Percentiles rank a stretch among this genome's conserved stretches.
phyloP scores from a whole-genome alignment of 2,329 filamentous ascomycete genomes.

The Diaporthe citrichinensis region DNA sequence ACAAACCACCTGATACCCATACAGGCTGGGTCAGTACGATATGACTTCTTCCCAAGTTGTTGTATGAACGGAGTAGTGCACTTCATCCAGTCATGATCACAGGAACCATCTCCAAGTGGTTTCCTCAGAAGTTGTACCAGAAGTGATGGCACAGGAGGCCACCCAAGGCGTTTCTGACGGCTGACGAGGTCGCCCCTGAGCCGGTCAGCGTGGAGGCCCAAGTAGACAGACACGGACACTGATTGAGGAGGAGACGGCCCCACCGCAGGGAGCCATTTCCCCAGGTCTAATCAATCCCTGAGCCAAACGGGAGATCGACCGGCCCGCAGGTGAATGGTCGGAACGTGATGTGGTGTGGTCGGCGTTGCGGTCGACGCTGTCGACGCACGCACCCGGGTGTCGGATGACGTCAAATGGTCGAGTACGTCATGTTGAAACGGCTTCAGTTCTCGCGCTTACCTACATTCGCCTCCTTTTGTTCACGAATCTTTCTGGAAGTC shows the following conservation, averaged over 20 bases:
- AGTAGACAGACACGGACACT: no score
- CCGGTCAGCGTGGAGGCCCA: no score
- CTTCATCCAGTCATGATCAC: background rate
- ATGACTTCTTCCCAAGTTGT: background rate
- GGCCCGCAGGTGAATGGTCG: constrained; percentile 4
- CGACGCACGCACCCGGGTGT: background rate
- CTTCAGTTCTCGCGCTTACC: constrained; percentile 9
- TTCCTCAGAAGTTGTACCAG: no score
- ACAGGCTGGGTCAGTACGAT: background rate
- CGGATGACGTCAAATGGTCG: constrained; percentile 39
- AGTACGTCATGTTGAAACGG: constrained; percentile 40
- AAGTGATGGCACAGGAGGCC: no score
- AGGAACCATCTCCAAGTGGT: background rate
- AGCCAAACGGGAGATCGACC: constrained; percentile 29
- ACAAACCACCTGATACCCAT: background rate
- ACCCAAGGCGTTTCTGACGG: background rate
- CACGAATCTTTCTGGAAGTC: background rate
- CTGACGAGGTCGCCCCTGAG: no score
- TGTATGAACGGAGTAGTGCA: background rate
- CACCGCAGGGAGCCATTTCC: background rate
- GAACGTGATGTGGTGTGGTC: background rate
- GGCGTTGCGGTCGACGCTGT: background rate
- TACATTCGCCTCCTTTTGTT: background rate
- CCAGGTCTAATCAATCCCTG: background rate
- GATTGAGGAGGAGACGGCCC: background rate